These are phyloP conservation scores for Chrysosporium queenslandicum DNA, from an alignment of 2,329 filamentous ascomycete genomes.

Conservation along the genomic window DNA sequence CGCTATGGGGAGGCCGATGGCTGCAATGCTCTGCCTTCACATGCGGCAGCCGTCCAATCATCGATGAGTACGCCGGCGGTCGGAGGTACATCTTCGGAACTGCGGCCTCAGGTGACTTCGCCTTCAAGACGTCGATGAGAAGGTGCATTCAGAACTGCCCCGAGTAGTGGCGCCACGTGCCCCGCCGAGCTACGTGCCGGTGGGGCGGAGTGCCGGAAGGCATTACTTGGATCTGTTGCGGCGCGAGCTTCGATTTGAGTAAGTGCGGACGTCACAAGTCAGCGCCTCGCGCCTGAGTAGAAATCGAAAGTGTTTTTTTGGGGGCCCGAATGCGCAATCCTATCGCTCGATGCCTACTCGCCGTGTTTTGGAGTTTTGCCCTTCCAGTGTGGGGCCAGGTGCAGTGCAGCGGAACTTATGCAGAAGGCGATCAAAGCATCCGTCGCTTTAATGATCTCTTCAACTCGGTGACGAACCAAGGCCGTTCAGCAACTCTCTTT, in stretches of 20 bases:
- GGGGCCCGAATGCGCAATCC: background rate
- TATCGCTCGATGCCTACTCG: background rate
- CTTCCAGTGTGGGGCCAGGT: background rate
- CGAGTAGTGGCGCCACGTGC: background rate
- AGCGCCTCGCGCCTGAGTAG: background rate
- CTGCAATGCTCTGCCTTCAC: background rate
- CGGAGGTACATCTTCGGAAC: background rate
- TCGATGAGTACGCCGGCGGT: background rate
- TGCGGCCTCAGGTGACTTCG: background rate
- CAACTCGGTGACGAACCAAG: background rate
- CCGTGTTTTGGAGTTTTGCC: background rate
- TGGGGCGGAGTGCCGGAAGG: background rate
- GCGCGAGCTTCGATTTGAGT: background rate
- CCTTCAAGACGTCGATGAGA: background rate
- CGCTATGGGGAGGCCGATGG: background rate
- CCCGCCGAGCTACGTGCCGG: background rate
- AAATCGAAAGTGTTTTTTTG: background rate
- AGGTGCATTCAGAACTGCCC: background rate
- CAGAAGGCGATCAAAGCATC: background rate
- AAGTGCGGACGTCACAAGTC: background rate
- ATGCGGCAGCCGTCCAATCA: background rate
- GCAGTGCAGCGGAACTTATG: background rate
- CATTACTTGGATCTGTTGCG: background rate
- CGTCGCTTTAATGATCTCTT: background rate
- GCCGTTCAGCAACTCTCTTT: background rate